phyloP scores from a whole-genome alignment of 352 stramenopile genomes.

The Globisporangium acanthophoron region DNA sequence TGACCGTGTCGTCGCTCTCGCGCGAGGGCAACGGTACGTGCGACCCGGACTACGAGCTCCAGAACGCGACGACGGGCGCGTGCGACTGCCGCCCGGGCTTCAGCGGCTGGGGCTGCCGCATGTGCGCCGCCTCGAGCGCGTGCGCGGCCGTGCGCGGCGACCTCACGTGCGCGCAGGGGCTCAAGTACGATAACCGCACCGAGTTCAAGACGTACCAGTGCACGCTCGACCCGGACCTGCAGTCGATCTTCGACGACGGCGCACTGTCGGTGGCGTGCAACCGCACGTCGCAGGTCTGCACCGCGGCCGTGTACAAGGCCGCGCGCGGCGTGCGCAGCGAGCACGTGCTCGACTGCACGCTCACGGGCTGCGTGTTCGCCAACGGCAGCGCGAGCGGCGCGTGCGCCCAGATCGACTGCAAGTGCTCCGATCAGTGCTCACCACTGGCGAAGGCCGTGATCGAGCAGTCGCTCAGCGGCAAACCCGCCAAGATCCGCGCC shows the following conservation, averaged over 20 bases:
- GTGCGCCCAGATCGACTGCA: conserved; percentile 55
- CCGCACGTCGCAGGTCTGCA: conserved; percentile 43
- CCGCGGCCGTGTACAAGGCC: conserved; percentile 61
- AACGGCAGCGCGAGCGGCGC: conserved; percentile 31
- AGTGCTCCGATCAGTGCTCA: conserved; percentile 56
- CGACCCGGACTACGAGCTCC: conserved; percentile 51
- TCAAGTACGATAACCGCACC: conserved; percentile 42
- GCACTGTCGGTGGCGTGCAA: conserved; percentile 60
- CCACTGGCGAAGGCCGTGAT: conserved; percentile 59
- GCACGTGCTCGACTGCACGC: conserved; percentile 71
- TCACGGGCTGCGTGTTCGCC: conserved; percentile 44
- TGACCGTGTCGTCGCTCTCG: conserved; percentile 11
- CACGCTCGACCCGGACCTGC: conserved; percentile 38
- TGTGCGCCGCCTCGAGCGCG: conserved; percentile 31
- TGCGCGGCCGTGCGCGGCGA: conserved; percentile 37
- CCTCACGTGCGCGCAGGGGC: conserved; percentile 37
- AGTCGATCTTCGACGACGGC: conserved; percentile 61
- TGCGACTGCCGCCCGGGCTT: conserved; percentile 61
- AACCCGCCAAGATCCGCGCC: conserved; percentile 49
- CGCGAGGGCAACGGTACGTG: conserved; percentile 16
- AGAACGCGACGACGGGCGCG: conserved; percentile 40
- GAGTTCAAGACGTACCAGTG: conserved; percentile 69
- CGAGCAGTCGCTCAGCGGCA: conserved; percentile 57
- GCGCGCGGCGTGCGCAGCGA: conserved; percentile 33
- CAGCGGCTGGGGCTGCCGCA: conserved; percentile 55